These are phyloP conservation scores for Colletotrichum lindemuthianum DNA, from an alignment of 2,329 filamentous ascomycete genomes.

Conservation along the genomic window DNA sequence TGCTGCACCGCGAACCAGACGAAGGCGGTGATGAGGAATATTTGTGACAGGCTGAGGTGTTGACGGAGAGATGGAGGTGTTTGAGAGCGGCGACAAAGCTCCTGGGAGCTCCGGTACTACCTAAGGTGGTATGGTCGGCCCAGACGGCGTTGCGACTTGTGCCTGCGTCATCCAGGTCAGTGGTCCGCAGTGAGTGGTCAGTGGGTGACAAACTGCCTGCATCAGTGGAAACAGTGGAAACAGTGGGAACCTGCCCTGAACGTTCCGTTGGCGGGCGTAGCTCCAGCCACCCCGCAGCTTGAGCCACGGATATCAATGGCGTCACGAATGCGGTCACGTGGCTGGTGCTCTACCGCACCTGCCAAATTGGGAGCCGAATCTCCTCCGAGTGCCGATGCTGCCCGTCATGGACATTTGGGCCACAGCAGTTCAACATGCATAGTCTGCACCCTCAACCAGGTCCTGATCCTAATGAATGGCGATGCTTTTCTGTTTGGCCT, in stretches of 20 bases:
- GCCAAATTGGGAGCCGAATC: constrained; percentile 10
- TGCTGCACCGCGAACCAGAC: not conserved
- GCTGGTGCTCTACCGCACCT: not conserved
- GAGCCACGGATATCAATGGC: constrained; percentile 22
- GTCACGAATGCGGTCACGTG: constrained; percentile 29
- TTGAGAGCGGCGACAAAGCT: constrained; percentile 19
- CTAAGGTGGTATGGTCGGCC: constrained; percentile 20
- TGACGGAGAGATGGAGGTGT: constrained; percentile 22
- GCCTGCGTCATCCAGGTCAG: constrained; percentile 33
- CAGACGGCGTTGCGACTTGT: constrained; percentile 27
- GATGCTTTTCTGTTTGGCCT: no score
- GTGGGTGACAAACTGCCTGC: constrained; percentile 5
- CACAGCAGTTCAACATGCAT: no score
- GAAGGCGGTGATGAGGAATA: constrained; percentile 1
- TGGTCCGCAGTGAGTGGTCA: not conserved
- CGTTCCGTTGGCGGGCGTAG: constrained; percentile 17
- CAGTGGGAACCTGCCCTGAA: constrained; percentile 7
- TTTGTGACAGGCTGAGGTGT: not conserved
- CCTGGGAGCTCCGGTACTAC: constrained; percentile 28
- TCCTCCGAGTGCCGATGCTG: no score
- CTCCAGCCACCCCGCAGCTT: constrained; percentile 16
- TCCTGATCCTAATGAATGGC: no score
- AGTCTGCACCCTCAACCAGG: no score
- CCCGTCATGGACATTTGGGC: no score
- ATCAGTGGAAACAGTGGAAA: constrained; percentile 8